phyloP scores from a whole-genome alignment of 768 basidiomycete genomes.

The Russula brevipes region DNA sequence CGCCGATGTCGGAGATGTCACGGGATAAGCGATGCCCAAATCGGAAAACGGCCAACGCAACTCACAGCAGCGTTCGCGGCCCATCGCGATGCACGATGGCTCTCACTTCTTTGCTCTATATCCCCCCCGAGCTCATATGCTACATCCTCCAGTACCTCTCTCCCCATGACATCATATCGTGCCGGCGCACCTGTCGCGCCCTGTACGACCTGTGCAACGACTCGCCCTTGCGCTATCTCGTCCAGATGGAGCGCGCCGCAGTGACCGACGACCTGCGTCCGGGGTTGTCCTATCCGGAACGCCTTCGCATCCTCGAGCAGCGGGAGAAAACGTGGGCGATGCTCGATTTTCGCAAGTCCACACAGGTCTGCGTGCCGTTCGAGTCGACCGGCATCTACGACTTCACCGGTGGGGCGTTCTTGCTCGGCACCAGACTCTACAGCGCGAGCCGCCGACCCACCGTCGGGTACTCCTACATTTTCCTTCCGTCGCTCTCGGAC shows the following conservation, averaged over 20 bases:
- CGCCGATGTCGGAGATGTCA: too few species aligned
- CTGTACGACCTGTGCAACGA: conserved; percentile 3
- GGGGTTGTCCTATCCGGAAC: conserved; percentile 10
- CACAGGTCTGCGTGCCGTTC: conserved; percentile 16
- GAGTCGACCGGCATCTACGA: conserved; percentile 24
- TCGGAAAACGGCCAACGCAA: too few species aligned
- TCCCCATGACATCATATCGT: conserved; percentile 10
- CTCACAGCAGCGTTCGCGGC: background rate
- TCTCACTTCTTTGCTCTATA: conserved; percentile 7
- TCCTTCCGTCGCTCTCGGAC: conserved; percentile 13
- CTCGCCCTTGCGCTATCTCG: conserved; percentile 16
- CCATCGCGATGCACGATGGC: background rate
- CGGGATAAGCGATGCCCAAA: too few species aligned
- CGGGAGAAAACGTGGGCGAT: conserved; percentile 20
- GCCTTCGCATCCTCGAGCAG: conserved; percentile 10
- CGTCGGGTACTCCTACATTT: conserved; percentile 15
- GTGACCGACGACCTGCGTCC: conserved; percentile 13
- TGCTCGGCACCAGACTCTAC: conserved; percentile 20
- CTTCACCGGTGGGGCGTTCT: conserved; percentile 22
- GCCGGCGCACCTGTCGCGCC: conserved; percentile 8
- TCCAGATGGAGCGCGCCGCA: conserved; percentile 17
- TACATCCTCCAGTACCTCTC: conserved; percentile 10
- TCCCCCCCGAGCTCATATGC: conserved; percentile 16
- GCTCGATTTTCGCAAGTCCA: conserved; percentile 7
- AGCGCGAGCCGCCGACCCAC: conserved; percentile 4